phyloP scores from a whole-genome alignment of 345 rosid species.

The Dimocarpus longan region DNA sequence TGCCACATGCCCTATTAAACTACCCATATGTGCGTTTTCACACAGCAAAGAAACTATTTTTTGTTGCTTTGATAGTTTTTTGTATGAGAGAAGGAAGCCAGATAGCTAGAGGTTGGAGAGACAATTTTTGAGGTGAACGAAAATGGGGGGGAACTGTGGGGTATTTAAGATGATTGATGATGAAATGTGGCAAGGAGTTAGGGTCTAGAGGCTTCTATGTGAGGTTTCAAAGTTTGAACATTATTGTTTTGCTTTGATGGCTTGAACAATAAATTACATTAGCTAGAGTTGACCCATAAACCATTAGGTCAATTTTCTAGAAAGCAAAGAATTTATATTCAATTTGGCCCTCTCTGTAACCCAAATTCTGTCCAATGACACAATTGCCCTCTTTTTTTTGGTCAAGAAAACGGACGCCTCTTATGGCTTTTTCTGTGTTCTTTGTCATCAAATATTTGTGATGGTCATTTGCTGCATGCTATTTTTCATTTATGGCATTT shows the following conservation, averaged over 20 bases:
- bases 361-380: neutral
- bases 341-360: neutral
- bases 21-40: constrained; percentile 49
- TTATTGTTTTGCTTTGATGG: neutral
- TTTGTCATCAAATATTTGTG: neutral
- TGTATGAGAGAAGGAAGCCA: neutral
- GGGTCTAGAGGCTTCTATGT: constrained; percentile 24
- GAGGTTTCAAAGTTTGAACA: constrained; percentile 18
- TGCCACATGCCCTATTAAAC: constrained; percentile 71
- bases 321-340: neutral
- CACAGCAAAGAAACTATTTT: neutral
- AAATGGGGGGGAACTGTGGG: neutral
- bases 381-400: neutral
- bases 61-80: neutral
- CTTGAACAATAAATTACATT: constrained; percentile 8
- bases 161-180: constrained; percentile 14
- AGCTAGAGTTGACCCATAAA: constrained; percentile 13
- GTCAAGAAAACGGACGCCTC: neutral
- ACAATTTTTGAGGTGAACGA: constrained; percentile 7
- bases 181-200: constrained; percentile 6
- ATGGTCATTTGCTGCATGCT: neutral
- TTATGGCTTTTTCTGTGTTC: neutral
- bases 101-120: neutral
- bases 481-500: neutral
- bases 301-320: constrained; percentile 9